phyloP scores from a whole-genome alignment of 176 grass and related monocot species.

The Miscanthus lutarioriparius region DNA sequence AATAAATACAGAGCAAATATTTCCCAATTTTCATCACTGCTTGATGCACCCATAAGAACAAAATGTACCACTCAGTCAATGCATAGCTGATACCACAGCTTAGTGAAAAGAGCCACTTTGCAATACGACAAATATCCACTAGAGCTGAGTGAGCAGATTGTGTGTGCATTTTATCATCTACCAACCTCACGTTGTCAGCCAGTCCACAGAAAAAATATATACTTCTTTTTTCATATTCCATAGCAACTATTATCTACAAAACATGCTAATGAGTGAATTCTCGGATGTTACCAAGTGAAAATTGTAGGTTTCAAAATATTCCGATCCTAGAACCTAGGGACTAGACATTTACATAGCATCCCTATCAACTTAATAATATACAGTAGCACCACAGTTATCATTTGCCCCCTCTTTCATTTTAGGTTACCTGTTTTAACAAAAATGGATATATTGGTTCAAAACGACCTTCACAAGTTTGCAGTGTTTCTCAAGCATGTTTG shows the following conservation, averaged over 20 bases:
- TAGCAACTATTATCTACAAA: background rate
- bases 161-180: constrained; percentile 3
- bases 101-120: background rate
- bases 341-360: background rate
- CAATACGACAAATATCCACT: background rate
- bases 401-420: background rate
- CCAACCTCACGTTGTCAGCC: background rate
- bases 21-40: background rate
- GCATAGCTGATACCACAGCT: background rate
- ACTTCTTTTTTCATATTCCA: background rate
- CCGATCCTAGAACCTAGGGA: background rate
- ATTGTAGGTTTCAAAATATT: background rate
- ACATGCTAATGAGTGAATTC: background rate
- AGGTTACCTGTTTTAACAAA: background rate
- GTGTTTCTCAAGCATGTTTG: background rate
- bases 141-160: constrained; percentile 13
- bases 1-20: constrained; percentile 14
- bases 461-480: background rate
- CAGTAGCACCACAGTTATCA: background rate
- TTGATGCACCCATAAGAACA: background rate
- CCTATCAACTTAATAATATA: background rate
- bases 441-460: background rate
- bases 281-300: background rate
- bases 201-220: background rate
- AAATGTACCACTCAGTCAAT: background rate